phyloP scores from a whole-genome alignment of 345 rosid species.

The Balakata baccata region DNA sequence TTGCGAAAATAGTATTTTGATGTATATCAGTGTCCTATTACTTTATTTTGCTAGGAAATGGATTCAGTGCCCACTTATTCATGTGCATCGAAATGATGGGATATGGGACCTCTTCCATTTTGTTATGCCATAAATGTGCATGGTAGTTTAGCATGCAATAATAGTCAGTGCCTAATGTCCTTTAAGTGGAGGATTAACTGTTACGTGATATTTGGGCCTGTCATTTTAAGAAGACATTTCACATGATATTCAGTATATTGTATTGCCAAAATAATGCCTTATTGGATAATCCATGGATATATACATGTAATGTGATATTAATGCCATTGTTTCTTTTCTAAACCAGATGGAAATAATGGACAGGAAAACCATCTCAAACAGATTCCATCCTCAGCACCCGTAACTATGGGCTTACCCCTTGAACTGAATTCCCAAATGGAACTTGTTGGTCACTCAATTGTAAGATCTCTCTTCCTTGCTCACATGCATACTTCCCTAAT shows the following conservation, averaged over 20 bases:
- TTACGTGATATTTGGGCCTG: neutral
- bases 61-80: neutral
- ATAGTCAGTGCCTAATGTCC: neutral
- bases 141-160: neutral
- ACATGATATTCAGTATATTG: neutral
- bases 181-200: neutral
- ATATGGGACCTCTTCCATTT: neutral
- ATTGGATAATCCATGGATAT: neutral
- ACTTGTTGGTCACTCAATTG: conserved; percentile 67
- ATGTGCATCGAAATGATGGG: neutral
- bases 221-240: neutral
- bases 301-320: conserved; percentile 10
- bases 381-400: conserved; percentile 23
- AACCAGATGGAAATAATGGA: conserved; percentile 39
- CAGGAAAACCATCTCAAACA: conserved; percentile 30
- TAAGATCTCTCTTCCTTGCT: conserved; percentile 28
- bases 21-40: neutral
- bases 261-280: neutral
- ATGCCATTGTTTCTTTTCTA: conserved; percentile 11
- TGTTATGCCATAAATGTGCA: neutral
- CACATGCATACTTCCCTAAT: neutral
- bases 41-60: neutral
- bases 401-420: conserved; percentile 30
- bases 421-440: conserved; percentile 52
- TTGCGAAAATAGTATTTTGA: neutral